Base-by-base conservation (phyloP, 805 yeast genomes). In the Pichia nakasei region DNA sequence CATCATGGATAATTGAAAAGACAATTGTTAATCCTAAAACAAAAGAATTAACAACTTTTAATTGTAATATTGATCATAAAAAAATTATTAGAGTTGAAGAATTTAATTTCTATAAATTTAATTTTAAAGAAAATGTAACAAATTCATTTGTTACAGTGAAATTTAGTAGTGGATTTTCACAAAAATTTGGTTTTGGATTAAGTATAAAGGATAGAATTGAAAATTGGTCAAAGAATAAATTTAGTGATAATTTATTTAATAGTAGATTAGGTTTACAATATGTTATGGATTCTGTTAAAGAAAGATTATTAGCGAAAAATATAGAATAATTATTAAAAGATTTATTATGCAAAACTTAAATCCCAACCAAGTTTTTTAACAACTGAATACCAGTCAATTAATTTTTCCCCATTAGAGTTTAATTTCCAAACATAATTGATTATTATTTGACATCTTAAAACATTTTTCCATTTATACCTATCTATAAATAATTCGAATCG, bases 31-130 rank as follows among this genome's bases (percentile, higher is more conserved):
- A 89, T 60, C 86, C 91, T 1, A 52, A 58, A 9, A 56, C 60
- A 5, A 63, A 69, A 47, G 67, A 68, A 9, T 68, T 89, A 74
- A 55, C 67, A 45, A 76, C 94, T 2, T 88, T 85, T 65, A 80
- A 86, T 15, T 73, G 87, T 48, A 89, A 89, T 59, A 63, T 89
- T 39, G 97, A 91, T 58, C 96, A 91, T 59, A 78, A 84, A 1
- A 72, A 74, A 50, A 75, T 89, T 42, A 74, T 89, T 48, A 71
- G 81, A 50, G 82, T 89, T 17, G 95, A 86, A 57, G 97, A 89
- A 57, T 76, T 65, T 53, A 76, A 87, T 20, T 68, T 66, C 2
- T 89, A 83, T 59, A 49, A 63, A 13, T 67, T 59, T 41, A 63
- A 66, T 35, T 17, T 29, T 15, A 29, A 22, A 1, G 34, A 41